Conservation (phyloP, 2,329 filamentous ascomycete genomes). For the Aspergillus amoenus region DNA sequence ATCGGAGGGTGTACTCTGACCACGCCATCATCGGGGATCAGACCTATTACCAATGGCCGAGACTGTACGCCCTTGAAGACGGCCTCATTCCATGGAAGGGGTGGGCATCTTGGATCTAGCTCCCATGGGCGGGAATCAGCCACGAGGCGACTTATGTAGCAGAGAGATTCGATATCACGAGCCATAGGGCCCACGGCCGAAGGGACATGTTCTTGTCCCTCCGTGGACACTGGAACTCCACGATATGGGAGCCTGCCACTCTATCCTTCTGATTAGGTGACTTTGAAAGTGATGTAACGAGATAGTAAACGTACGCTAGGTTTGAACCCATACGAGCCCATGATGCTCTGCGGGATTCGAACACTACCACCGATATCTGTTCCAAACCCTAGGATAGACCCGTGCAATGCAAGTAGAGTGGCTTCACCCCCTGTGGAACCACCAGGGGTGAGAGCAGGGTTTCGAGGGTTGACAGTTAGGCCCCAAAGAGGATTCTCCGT, state of each 20-base stretch:
- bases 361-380: conserved; percentile 56
- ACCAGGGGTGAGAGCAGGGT: conserved; percentile 46
- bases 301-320: conserved; percentile 32
- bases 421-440: conserved; percentile 50
- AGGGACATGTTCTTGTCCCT: conserved; percentile 64
- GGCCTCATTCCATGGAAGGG: conserved; percentile 55
- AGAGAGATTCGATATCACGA: conserved; percentile 52
- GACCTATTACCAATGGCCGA: conserved; percentile 50
- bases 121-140: conserved; percentile 53
- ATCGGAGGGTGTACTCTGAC: conserved; percentile 58
- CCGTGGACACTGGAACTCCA: conserved; percentile 60
- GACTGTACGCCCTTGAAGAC: conserved; percentile 43
- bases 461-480: conserved; percentile 48
- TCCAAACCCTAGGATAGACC: conserved; percentile 49
- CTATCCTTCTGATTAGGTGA: conserved; percentile 33
- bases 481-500: conserved; percentile 56
- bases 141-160: conserved; percentile 50
- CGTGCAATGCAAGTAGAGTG: conserved; percentile 41
- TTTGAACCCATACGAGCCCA: conserved; percentile 52
- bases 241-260: conserved; percentile 58
- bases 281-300: background rate
- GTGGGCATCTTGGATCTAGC: conserved; percentile 53
- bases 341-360: conserved; percentile 50
- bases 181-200: conserved; percentile 63
- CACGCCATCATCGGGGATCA: conserved; percentile 54